Evolutionary conservation across 805 yeast genomes (phyloP), one percentile per base, ranked within the genome.

Genomic region (Brettanomyces sp.): DNA sequence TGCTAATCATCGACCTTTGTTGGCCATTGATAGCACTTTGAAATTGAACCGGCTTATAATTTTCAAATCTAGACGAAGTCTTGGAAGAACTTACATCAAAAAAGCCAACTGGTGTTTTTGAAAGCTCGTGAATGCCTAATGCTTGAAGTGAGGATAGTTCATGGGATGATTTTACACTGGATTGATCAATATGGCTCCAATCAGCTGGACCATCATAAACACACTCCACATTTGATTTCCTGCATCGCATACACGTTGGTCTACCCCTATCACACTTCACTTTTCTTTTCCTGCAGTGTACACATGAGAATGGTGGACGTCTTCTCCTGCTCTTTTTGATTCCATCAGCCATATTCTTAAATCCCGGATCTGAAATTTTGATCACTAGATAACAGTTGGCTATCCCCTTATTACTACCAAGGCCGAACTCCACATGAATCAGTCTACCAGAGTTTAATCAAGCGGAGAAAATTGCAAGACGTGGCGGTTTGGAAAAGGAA

Each of bases 261-360:
- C 52, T 51, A 3, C 39, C 25, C 24, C 57, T 45, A 43, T 56
- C 60, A 49, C 63, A 58, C 40, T 53, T 56, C 28, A 58, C 45
- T 45, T 58, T 58, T 25, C 50, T 47, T 33, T 44, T 45, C 13
- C 61, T 40, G 42, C 63, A 58, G 13, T 25, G 30, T 5, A 49
- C 40, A 39, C 63, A 58, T 1, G 60, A 54, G 7, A 54, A 43
- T 1, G 60, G 59, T 4, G 54, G 32, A 28, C 32, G 32, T 28
- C 32, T 50, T 48, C 60, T 49, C 14, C 62, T 45, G 30, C 49
- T 45, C 43, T 51, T 52, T 37, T 56, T 56, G 34, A 35, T 35
- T n/a, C 37, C 22, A 35, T 35, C n/a, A n/a, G 32, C 32, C 32
- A 28, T 28, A 7, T 28, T 9, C 11, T 6, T 28, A 28, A 28